These are phyloP conservation scores for Tylopilus rubrobrunneus DNA, from an alignment of 768 basidiomycete species.

Conservation along the genomic window DNA sequence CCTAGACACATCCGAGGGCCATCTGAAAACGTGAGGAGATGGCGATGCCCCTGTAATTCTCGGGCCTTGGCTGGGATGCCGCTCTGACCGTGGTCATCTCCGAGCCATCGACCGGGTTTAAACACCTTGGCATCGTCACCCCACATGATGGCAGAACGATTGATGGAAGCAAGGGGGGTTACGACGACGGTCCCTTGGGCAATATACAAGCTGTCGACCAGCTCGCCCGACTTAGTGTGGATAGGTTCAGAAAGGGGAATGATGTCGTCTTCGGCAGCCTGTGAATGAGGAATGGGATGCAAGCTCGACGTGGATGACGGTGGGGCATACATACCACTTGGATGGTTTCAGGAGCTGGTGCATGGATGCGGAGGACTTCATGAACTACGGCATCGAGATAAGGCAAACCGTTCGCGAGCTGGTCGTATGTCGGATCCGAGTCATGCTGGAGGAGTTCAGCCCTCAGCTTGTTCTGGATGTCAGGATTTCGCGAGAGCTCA, in stretches of 20 bases:
- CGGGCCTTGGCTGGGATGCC: conserved; percentile 28
- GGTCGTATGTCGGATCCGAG: conserved; percentile 51
- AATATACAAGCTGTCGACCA: conserved; percentile 38
- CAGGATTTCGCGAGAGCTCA: conserved; percentile 44
- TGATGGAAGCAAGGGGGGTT: conserved; percentile 44
- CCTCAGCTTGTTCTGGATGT: conserved; percentile 46
- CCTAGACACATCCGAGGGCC: conserved; percentile 49
- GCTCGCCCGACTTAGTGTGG: conserved; percentile 36
- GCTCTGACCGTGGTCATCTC: conserved; percentile 12
- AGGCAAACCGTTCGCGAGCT: conserved; percentile 45
- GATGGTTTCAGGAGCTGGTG: conserved; percentile 31
- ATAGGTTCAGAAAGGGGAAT: conserved; percentile 52
- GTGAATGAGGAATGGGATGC: no score
- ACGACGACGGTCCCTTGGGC: conserved; percentile 44
- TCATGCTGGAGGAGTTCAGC: conserved; percentile 44
- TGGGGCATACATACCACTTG: conserved; percentile 11
- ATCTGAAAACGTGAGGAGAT: conserved; percentile 48
- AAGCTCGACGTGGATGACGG: no score
- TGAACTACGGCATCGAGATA: conserved; percentile 53
- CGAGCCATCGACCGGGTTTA: conserved; percentile 62
- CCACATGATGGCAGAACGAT: conserved; percentile 53
- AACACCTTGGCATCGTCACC: conserved; percentile 56
- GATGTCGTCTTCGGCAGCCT: conserved; percentile 51
- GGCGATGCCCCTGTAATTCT: conserved; percentile 44
- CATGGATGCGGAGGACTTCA: conserved; percentile 43